phyloP scores from a whole-genome alignment of 2,329 filamentous ascomycete species.

The Aspergillus chevalieri region DNA sequence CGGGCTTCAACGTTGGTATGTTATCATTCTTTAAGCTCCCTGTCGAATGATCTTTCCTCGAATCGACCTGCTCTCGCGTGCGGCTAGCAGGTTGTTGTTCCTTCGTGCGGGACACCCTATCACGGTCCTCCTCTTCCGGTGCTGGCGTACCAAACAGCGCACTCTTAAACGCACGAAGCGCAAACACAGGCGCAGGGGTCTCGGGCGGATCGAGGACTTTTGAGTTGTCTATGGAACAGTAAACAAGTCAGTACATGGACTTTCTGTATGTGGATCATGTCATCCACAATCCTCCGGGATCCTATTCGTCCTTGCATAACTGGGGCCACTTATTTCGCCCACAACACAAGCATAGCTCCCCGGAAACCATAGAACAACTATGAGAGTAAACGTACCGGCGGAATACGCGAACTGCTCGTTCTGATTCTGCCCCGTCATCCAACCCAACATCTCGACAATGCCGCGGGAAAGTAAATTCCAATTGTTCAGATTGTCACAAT shows the following conservation, averaged over 20 bases:
- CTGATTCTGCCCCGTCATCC: slow-evolving; percentile 28
- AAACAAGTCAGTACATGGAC: slow-evolving; percentile 1
- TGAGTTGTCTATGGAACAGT: slow-evolving; percentile 35
- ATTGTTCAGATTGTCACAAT: slow-evolving; percentile 5
- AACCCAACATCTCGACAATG: slow-evolving; percentile 25
- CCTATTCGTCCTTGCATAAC: background rate
- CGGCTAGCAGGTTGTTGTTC: slow-evolving; percentile 12
- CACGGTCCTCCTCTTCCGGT: slow-evolving; percentile 38
- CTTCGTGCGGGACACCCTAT: slow-evolving; percentile 11
- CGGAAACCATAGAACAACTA: background rate
- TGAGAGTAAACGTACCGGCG: slow-evolving; percentile 15
- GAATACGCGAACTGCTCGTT: slow-evolving; percentile 22
- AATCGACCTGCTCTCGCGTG: slow-evolving; percentile 16
- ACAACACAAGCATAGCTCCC: slow-evolving; percentile 2
- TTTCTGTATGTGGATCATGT: background rate
- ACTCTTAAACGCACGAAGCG: slow-evolving; percentile 60
- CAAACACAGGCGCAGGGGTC: slow-evolving; percentile 61
- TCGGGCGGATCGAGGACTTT: slow-evolving; percentile 55
- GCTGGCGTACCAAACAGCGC: slow-evolving; percentile 60
- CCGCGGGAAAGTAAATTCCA: slow-evolving; percentile 5
- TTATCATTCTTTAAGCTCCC: slow-evolving; percentile 13
- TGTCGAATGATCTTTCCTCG: slow-evolving; percentile 12
- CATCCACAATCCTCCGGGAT: background rate
- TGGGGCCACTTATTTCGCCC: background rate
- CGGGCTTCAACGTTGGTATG: slow-evolving; percentile 15